Conservation (phyloP, 805 yeast species). For the Starmerella potacharoeniae region DNA sequence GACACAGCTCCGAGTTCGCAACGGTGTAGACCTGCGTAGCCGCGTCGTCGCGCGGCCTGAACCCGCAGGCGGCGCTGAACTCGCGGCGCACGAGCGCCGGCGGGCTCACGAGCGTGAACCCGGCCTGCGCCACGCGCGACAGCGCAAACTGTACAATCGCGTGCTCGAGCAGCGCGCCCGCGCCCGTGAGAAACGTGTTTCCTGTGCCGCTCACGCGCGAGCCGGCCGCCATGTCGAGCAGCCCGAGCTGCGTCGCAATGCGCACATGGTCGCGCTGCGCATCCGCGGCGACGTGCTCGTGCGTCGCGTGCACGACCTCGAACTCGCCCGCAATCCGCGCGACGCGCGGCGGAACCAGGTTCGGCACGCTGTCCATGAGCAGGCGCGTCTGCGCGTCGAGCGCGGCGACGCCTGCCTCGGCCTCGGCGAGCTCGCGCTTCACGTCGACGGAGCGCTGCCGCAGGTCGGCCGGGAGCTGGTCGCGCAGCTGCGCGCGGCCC, state of each 20-base stretch:
- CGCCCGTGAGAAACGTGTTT: conserved; percentile 62
- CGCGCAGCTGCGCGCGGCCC: conserved; percentile 14
- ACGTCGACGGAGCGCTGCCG: conserved; percentile 1
- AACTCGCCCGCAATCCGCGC: conserved; percentile 16
- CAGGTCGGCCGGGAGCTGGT: conserved; percentile 17
- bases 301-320: conserved; percentile 15
- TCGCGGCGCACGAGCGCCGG: conserved; percentile 78
- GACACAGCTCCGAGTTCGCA: conserved; percentile 40
- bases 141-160: conserved; percentile 78
- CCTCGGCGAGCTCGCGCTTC: conserved; percentile 1
- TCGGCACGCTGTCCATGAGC: conserved; percentile 27
- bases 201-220: conserved; percentile 62
- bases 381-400: conserved; percentile 13
- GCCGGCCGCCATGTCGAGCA: conserved; percentile 63
- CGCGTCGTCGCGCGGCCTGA: conserved; percentile 72
- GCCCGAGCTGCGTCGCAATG: conserved; percentile 55
- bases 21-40: conserved; percentile 72
- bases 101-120: conserved; percentile 63
- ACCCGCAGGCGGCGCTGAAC: conserved; percentile 81
- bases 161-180: conserved; percentile 80
- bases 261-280: conserved; percentile 45
- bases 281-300: background rate
- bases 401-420: conserved; percentile 19
- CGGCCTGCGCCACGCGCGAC: conserved; percentile 49
- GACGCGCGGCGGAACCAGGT: conserved; percentile 23